Evolutionary conservation across 2,329 filamentous ascomycete species (phyloP).

Genomic region (Aureobasidium namibiae): DNA sequence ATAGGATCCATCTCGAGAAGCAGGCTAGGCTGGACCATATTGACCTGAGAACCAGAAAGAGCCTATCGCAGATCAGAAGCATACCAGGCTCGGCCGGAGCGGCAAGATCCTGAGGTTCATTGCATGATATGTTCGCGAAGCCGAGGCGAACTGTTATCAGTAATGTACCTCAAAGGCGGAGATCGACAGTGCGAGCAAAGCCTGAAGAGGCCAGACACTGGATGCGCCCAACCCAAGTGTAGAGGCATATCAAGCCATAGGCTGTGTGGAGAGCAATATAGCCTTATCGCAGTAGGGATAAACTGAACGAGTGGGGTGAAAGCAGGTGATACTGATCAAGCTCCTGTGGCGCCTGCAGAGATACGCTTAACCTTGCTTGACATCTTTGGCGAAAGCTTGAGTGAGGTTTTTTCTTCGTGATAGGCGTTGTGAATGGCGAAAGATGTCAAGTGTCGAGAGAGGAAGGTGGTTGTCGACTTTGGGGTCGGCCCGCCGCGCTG

Average conservation of each 20-base stretch:
- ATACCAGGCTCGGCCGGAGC: neutral
- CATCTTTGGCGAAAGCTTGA: slow-evolving; percentile 1
- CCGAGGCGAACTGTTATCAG: neutral
- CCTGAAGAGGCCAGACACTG: neutral
- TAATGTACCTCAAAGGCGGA: neutral
- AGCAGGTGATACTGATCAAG: neutral
- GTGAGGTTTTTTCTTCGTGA: neutral
- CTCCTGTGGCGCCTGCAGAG: neutral
- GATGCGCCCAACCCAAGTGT: neutral
- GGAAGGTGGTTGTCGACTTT: neutral
- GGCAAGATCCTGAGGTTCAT: neutral
- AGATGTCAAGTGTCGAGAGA: neutral
- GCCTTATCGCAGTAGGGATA: neutral
- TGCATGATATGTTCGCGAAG: neutral
- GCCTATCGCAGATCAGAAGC: neutral
- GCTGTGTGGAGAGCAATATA: neutral
- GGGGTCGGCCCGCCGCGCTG: slow-evolving; percentile 3
- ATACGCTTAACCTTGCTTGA: neutral
- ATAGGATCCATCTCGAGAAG: neutral
- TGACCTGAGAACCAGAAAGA: neutral
- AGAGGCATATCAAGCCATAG: too few species aligned
- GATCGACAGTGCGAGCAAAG: neutral
- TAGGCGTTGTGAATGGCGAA: neutral
- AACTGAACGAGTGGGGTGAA: neutral
- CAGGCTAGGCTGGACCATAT: neutral